A percentile compares a stretch with the other conserved stretches of the same genome.
Evolutionary conservation across 768 basidiomycete species (phyloP).

Genomic region (Hysterangium stoloniferum): DNA sequence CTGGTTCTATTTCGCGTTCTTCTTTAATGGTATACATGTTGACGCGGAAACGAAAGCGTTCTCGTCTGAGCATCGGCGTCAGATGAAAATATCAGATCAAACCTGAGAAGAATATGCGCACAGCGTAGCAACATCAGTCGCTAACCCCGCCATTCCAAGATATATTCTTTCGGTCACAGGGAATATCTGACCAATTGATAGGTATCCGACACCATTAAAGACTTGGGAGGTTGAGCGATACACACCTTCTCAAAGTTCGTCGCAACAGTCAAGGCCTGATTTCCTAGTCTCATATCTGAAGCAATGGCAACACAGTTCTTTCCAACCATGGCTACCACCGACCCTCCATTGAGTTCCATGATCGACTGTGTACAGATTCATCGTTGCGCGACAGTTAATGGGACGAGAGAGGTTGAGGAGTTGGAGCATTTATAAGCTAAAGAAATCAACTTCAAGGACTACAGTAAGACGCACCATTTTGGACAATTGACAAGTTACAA

Average conservation of each 20-base stretch:
- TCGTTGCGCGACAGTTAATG: not conserved
- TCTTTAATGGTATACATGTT: constrained; percentile 99
- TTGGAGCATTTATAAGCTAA: not conserved
- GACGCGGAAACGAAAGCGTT: constrained; percentile 85
- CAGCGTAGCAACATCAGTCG: constrained; percentile 90
- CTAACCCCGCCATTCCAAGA: constrained; percentile 87
- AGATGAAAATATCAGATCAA: not conserved
- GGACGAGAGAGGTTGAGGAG: not conserved
- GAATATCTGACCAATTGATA: constrained; percentile 59
- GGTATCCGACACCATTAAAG: constrained; percentile 15
- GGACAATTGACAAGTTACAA: no score
- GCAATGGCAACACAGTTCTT: constrained; percentile 99
- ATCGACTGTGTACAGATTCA: constrained; percentile 59
- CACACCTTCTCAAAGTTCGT: constrained; percentile 91
- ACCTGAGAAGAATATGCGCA: constrained; percentile 25
- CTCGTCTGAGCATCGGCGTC: constrained; percentile 46
- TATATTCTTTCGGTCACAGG: constrained; percentile 89
- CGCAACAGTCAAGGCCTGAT: constrained; percentile 77
- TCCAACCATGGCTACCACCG: constrained; percentile 98
- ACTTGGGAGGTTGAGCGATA: not conserved
- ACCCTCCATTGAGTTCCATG: constrained; percentile 94
- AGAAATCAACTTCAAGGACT: not conserved
- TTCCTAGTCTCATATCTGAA: constrained; percentile 86
- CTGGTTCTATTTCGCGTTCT: constrained; percentile 91
- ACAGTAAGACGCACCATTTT: not conserved